Percentiles rank a stretch among this genome's conserved stretches.
Conservation (phyloP, 1,284 basidiomycete species). For the Sanghuangporus weigelae region DNA sequence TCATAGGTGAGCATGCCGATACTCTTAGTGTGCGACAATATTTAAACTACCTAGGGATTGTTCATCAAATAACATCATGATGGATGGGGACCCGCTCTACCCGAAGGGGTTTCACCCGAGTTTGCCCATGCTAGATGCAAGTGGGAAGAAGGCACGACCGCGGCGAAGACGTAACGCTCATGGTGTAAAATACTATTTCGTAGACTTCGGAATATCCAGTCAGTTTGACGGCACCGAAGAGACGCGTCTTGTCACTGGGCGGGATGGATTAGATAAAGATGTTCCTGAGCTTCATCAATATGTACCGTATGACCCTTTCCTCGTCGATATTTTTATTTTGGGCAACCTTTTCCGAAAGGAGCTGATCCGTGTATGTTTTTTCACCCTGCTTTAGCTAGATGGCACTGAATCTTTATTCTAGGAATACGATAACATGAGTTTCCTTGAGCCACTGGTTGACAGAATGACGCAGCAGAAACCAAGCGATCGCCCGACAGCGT, state of each 20-base stretch:
- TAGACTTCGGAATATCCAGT: slow-evolving; percentile 16
- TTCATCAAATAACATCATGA: not conserved
- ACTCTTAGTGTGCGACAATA: too few relatives aligned
- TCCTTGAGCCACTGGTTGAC: not conserved
- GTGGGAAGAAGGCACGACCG: not conserved
- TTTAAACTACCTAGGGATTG: not conserved
- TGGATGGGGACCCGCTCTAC: not conserved
- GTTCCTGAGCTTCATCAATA: slow-evolving; percentile 3
- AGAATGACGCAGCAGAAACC: not conserved
- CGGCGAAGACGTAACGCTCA: not conserved
- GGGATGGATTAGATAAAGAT: slow-evolving; percentile 7
- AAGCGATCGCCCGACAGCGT: not conserved
- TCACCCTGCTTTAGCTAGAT: too few relatives aligned
- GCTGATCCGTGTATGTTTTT: not conserved
- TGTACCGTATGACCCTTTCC: slow-evolving; percentile 9
- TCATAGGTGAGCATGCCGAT: not conserved
- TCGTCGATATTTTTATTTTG: not conserved
- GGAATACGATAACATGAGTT: slow-evolving; percentile 15
- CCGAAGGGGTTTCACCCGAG: slow-evolving; percentile 4
- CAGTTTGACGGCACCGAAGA: not conserved
- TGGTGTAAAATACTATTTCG: slow-evolving; percentile 23
- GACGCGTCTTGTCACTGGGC: not conserved
- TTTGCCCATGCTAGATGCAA: not conserved
- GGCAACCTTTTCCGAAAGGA: not conserved
- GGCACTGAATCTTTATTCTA: not conserved